Percentiles rank a stretch among this genome's conserved stretches.
Evolutionary conservation across 495 filamentous ascomycete genomes (phyloP).

Genomic region (Trichocladium antarcticum): DNA sequence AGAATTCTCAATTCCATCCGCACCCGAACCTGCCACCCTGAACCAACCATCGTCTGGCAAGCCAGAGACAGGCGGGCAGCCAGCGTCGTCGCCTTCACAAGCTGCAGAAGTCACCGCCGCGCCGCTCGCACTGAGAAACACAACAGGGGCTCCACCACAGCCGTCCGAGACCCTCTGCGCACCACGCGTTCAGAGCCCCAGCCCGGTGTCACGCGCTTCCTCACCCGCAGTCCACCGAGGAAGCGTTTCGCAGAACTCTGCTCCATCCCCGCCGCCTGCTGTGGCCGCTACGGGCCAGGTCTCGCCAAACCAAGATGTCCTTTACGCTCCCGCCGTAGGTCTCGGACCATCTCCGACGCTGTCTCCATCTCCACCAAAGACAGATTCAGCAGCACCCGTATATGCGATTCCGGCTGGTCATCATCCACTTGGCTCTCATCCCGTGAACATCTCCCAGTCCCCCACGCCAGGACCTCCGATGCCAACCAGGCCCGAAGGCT

Average conservation of each 20-base stretch:
- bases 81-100: not conserved
- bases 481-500: not conserved
- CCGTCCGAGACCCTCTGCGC: too few relatives aligned
- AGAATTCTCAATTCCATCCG: not conserved
- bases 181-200: not conserved
- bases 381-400: not conserved
- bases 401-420: constrained; percentile 1
- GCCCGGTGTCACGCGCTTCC: constrained; percentile 5
- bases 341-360: not conserved
- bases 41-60: not conserved
- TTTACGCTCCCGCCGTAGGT: not conserved
- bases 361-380: not conserved
- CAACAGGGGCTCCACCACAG: not conserved
- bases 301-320: not conserved
- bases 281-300: not conserved
- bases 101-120: not conserved
- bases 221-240: constrained; percentile 1
- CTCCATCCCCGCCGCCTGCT: not conserved
- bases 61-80: not conserved
- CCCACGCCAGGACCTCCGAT: not conserved
- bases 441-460: not conserved
- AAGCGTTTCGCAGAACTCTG: not conserved
- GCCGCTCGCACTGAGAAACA: not conserved
- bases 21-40: not conserved
- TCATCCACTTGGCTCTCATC: constrained; percentile 4